These are phyloP conservation scores for Iberis pinnata DNA, from an alignment of 345 rosid genomes.

Conservation along the genomic window DNA sequence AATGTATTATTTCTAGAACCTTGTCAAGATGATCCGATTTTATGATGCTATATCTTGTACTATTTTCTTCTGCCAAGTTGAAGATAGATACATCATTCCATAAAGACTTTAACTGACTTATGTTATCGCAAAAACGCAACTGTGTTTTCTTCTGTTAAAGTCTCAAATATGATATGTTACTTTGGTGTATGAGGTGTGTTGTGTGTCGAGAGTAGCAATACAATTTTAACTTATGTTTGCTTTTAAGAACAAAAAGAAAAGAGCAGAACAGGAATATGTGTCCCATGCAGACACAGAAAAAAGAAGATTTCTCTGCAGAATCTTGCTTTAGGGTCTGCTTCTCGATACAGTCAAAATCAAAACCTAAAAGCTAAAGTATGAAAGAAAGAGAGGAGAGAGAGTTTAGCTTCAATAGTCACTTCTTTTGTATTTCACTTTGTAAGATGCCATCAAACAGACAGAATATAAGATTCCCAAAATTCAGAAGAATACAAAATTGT, in stretches of 20 bases:
- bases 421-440: conserved; percentile 32
- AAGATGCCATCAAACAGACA: too few relatives aligned
- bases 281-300: conserved; percentile 41
- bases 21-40: too few relatives aligned
- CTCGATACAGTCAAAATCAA: conserved; percentile 54
- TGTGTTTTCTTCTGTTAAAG: too few relatives aligned
- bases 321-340: conserved; percentile 49
- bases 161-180: too few relatives aligned
- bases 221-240: conserved; percentile 10
- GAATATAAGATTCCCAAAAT: conserved; percentile 30
- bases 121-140: too few relatives aligned
- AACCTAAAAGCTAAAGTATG: conserved; percentile 21
- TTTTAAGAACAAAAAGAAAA: conserved; percentile 22
- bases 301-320: conserved; percentile 34
- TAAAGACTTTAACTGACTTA: too few relatives aligned
- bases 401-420: conserved; percentile 22
- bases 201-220: conserved; percentile 10
- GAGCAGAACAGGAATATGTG: conserved; percentile 38
- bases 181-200: too few relatives aligned
- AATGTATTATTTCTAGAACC: too few relatives aligned
- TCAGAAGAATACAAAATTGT: conserved; percentile 26
- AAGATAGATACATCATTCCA: too few relatives aligned
- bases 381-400: conserved; percentile 29
- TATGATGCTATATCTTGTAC: too few relatives aligned
- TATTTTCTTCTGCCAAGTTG: too few relatives aligned